Base-by-base conservation (phyloP, 805 yeast genomes). In the Candida cerambycidarum region DNA sequence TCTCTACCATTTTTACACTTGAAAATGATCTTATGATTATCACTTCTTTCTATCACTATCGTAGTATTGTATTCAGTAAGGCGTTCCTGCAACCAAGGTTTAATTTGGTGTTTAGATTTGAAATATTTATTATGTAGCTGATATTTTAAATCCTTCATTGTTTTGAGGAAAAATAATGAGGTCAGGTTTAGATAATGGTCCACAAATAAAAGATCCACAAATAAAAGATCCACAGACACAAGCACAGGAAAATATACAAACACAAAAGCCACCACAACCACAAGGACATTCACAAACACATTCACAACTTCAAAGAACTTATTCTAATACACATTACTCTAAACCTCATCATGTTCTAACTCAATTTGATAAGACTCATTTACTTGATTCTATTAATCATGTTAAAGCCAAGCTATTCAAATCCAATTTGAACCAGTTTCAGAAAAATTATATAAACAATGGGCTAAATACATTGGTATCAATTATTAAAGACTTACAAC, bases 41-140 rank as follows among this genome's bases (percentile, higher is more conserved):
- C 87, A 3, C 82, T 76, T 23, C 87, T 61, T 61, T 79, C 85
- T 42, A 81, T 80, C 12, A 79, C 85, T 10, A 81, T 67, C 42
- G 71, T 71, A 31, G 79, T 72, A 4, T 83, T 82, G 38, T 67
- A 60, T 8, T 53, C 44, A 50, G 70, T 79, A 39, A 81, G 58
- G 14, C 38, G 23, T 2, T 34, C 29, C 18, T 27, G 43, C 4
- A 41, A 18, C 85, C 85, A 80, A 4, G 85, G 85, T 55, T 81
- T 81, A 48, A 81, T 79, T 17, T 71, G 75, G 23, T 70, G 61
- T 50, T 69, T 76, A 43, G 69, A 71, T 6, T n/a, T 18, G 18
- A 49, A 49, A 9, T 17, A 11, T 16, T 33, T 38, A 13, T 34
- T 34, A 15, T 15, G 38, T 30, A 35, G 21, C 13, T 32, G 29